phyloP scores from a whole-genome alignment of 116 monocot genomes.

The Dioscorea cayenensis region DNA sequence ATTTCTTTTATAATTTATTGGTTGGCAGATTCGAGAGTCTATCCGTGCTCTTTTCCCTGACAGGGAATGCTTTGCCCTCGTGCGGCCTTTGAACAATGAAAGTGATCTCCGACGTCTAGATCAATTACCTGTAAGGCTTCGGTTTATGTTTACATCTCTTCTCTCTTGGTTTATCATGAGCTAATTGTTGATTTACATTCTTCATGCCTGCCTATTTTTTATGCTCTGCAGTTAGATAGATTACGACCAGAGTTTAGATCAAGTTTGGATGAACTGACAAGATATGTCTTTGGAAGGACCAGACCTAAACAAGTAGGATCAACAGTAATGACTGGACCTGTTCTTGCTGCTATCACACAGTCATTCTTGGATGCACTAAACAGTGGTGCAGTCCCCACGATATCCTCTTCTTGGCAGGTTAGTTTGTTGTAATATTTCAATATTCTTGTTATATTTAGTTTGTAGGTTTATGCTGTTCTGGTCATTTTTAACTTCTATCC shows the following conservation, averaged over 20 bases:
- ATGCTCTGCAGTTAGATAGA: constrained; percentile 52
- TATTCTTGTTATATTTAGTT: neutral
- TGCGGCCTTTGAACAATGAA: constrained; percentile 84
- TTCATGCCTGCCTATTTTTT: constrained; percentile 6
- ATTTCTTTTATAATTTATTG: constrained; percentile 2
- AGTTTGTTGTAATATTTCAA: neutral
- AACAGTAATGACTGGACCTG: constrained; percentile 84
- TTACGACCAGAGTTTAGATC: constrained; percentile 74
- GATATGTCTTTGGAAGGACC: constrained; percentile 80
- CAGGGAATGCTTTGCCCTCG: constrained; percentile 94
- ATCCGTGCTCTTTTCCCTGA: constrained; percentile 96
- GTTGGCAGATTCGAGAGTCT: constrained; percentile 79
- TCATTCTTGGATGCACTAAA: constrained; percentile 94
- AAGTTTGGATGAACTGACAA: constrained; percentile 82
- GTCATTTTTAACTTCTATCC: neutral
- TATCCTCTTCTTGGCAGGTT: constrained; percentile 98
- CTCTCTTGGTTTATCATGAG: constrained; percentile 1
- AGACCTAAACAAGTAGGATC: constrained; percentile 87
- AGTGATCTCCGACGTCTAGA: constrained; percentile 86
- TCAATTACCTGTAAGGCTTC: constrained; percentile 72
- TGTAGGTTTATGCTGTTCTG: neutral
- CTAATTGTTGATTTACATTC: neutral
- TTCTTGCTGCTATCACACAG: constrained; percentile 84
- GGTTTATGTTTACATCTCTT: neutral
- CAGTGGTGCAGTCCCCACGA: constrained; percentile 95